Evolutionary conservation across 805 yeast genomes (phyloP), one percentile per base, ranked within the genome.

Genomic region (Metschnikowia kofuensis): DNA sequence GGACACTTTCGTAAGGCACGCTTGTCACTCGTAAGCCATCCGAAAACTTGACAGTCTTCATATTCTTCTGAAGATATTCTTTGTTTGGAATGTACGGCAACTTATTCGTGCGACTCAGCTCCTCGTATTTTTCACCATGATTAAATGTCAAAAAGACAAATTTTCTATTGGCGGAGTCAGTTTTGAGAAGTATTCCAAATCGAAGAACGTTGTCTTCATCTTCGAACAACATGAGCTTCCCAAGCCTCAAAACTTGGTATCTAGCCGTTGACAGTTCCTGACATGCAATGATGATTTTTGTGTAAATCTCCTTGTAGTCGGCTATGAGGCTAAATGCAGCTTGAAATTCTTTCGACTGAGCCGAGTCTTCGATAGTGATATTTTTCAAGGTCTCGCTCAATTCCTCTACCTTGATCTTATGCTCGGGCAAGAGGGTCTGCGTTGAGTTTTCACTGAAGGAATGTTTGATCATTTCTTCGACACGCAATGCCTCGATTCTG

Each of bases 401-500:
- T 38, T 70, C 69, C 42, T 80, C 74, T 28, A 89, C 81, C 52
- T 78, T 77, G 60, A 79, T 76, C 64, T 90, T 85, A 61, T 89
- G 94, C 54, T 90, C 95, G 0, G 97, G 97, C 45, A 89, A 69
- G 56, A 91, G 68, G 0, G 89, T 80, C 63, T 92, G 97, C 0
- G 91, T 78, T 0, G 91, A 76, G 61, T 94, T 91, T 63, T 94
- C 99, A 68, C 95, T 82, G 67, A 94, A 94, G 0, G 97, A 90
- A 54, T 92, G 87, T 63, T 91, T 92, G 59, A 94, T 92, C 96
- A 94, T 94, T 64, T 94, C 99, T 63, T 94, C 99, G n/a, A 94
- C 98, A 58, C 86, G 81, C 53, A 94, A 72, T 0, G 98, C 97
- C 65, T 94, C 99, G 49, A 94, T 90, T 64, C 99, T 80, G 56